phyloP scores from a whole-genome alignment of 371 early-diverging fungal genomes.

The Mortierella sp. region DNA sequence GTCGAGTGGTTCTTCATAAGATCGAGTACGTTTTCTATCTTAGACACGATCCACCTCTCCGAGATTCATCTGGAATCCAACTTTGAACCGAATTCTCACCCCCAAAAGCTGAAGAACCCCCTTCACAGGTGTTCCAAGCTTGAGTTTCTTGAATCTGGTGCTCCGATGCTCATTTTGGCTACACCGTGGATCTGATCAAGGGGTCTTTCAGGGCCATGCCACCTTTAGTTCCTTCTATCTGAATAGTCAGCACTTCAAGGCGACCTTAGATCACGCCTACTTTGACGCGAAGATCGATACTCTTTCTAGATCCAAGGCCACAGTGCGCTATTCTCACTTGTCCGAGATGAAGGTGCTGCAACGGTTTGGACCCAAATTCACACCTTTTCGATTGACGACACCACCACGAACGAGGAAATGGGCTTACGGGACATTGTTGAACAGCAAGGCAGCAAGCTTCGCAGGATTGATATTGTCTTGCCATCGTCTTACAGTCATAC shows the following conservation, averaged over 20 bases:
- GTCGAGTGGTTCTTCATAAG: conserved; percentile 16
- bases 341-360: background rate
- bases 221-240: conserved; percentile 7
- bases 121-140: conserved; percentile 17
- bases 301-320: background rate
- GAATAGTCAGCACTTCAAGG: conserved; percentile 7
- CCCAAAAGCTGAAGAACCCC: conserved; percentile 3
- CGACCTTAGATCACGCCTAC: conserved; percentile 4
- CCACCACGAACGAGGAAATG: background rate
- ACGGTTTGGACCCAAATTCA: background rate
- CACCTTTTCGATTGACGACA: background rate
- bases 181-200: conserved; percentile 21
- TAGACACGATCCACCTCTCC: background rate
- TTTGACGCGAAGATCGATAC: background rate
- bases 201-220: background rate
- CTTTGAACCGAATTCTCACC: conserved; percentile 13
- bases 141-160: conserved; percentile 9
- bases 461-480: background rate
- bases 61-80: conserved; percentile 21
- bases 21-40: background rate
- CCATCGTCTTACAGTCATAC: background rate
- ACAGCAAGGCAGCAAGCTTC: background rate
- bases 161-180: conserved; percentile 1
- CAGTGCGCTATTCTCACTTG: background rate
- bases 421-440: background rate